These are phyloP conservation scores for Rhodotorula sp. DNA, from an alignment of 1,284 basidiomycete genomes.

Conservation along the genomic window DNA sequence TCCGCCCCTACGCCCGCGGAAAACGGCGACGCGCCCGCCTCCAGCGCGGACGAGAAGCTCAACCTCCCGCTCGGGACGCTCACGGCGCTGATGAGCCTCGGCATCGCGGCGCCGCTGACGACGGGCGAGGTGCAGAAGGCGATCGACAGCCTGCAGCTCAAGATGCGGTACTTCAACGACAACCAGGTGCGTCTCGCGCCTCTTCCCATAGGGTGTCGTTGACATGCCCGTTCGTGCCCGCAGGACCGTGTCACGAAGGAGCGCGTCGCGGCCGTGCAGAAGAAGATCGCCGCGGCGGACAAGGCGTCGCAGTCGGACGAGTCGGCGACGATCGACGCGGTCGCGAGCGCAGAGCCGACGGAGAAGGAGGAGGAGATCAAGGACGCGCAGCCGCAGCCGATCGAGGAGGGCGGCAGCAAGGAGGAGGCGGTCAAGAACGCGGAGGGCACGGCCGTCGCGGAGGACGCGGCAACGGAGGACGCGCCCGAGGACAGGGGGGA, in stretches of 20 bases:
- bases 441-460: neutral
- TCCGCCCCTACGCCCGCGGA: slow-evolving; percentile 26
- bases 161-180: slow-evolving; percentile 89
- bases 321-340: slow-evolving; percentile 12
- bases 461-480: neutral
- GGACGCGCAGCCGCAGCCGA: slow-evolving; percentile 20
- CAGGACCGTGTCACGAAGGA: slow-evolving; percentile 63
- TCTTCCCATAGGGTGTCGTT: slow-evolving; percentile 58
- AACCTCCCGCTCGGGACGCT: slow-evolving; percentile 84
- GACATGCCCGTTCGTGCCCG: too few species aligned
- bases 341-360: slow-evolving; percentile 17
- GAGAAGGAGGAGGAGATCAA: slow-evolving; percentile 14
- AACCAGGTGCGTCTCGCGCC: slow-evolving; percentile 59
- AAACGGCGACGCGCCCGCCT: neutral
- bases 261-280: slow-evolving; percentile 57
- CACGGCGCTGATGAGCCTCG: slow-evolving; percentile 80
- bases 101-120: slow-evolving; percentile 84
- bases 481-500: neutral
- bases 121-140: slow-evolving; percentile 77
- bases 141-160: slow-evolving; percentile 86
- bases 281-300: slow-evolving; percentile 50
- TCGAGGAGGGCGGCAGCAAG: slow-evolving; percentile 13
- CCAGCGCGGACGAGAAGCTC: slow-evolving; percentile 53
- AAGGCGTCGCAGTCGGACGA: slow-evolving; percentile 13
- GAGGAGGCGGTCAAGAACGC: slow-evolving; percentile 19